Evolutionary conservation across 1,284 basidiomycete genomes (phyloP).

Genomic region (Athelia sp.): DNA sequence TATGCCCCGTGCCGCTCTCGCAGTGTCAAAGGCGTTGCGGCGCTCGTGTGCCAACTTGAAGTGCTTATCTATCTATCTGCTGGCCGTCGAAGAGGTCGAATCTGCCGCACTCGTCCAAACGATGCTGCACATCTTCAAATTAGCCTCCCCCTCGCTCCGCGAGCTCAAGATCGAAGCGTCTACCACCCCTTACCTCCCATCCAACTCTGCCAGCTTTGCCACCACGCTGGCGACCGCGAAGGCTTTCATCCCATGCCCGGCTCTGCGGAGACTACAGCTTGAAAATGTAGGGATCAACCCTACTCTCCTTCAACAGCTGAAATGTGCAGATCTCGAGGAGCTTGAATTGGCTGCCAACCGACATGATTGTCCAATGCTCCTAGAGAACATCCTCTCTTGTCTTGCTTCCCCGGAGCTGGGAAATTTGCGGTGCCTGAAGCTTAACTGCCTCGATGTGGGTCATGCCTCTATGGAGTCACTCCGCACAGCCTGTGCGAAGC

Average conservation of each 20-base stretch:
- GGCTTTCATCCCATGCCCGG: background rate
- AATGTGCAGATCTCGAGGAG: background rate
- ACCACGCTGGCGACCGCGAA: background rate
- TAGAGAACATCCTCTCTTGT: background rate
- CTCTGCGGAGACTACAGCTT: background rate
- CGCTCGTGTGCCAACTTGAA: background rate
- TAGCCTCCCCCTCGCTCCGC: background rate
- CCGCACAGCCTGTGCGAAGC: too few relatives aligned
- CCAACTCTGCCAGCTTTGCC: background rate
- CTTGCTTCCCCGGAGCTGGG: background rate
- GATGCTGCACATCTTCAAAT: background rate
- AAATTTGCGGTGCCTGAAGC: background rate
- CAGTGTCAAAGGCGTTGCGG: background rate
- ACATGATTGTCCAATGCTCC: background rate
- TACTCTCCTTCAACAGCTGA: background rate
- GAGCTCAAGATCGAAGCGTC: background rate
- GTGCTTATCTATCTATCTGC: background rate
- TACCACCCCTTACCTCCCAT: background rate
- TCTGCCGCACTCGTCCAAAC: background rate
- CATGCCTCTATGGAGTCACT: too few relatives aligned
- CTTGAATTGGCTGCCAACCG: background rate
- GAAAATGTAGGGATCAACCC: background rate
- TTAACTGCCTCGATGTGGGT: background rate
- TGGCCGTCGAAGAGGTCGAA: background rate
- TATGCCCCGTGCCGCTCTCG: background rate